phyloP scores from a whole-genome alignment of 148 eudicot genomes.

The Silene latifolia region DNA sequence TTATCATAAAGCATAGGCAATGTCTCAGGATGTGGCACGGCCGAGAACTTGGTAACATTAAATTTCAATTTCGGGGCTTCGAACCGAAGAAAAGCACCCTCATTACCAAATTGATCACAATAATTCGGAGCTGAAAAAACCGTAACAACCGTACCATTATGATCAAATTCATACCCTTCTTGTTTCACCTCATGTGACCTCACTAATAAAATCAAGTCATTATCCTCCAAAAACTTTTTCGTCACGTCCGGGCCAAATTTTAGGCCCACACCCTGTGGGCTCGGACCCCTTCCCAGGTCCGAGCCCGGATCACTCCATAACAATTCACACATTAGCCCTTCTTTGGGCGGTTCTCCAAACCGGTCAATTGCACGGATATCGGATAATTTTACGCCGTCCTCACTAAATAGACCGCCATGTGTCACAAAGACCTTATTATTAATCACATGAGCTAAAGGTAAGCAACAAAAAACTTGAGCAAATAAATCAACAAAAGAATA shows the following conservation, averaged over 20 bases:
- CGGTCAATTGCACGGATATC: constrained; percentile 85
- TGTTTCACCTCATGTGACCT: constrained; percentile 18
- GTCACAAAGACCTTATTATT: constrained; percentile 74
- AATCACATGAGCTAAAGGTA: constrained; percentile 92
- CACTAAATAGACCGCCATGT: constrained; percentile 97
- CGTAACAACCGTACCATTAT: not conserved
- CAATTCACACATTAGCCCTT: constrained; percentile 42
- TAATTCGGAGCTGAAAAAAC: constrained; percentile 18
- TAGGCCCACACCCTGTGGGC: not conserved
- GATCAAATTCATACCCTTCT: constrained; percentile 7
- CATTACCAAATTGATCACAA: constrained; percentile 11
- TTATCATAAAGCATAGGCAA: not conserved
- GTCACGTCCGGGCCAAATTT: constrained; percentile 8
- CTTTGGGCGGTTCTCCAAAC: constrained; percentile 91
- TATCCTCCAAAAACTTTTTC: constrained; percentile 7
- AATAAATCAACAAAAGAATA: constrained; percentile 85
- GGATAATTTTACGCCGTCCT: constrained; percentile 84
- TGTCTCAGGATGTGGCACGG: constrained; percentile 1
- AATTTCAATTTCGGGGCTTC: not conserved
- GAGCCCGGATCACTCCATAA: not conserved
- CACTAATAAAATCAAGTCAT: constrained; percentile 4
- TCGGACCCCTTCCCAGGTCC: not conserved
- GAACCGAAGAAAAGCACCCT: constrained; percentile 9
- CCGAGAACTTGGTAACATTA: not conserved
- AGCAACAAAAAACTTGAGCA: constrained; percentile 94